These are phyloP conservation scores for Solanum piurae DNA, from an alignment of 257 asterid species.

Conservation along the genomic window DNA sequence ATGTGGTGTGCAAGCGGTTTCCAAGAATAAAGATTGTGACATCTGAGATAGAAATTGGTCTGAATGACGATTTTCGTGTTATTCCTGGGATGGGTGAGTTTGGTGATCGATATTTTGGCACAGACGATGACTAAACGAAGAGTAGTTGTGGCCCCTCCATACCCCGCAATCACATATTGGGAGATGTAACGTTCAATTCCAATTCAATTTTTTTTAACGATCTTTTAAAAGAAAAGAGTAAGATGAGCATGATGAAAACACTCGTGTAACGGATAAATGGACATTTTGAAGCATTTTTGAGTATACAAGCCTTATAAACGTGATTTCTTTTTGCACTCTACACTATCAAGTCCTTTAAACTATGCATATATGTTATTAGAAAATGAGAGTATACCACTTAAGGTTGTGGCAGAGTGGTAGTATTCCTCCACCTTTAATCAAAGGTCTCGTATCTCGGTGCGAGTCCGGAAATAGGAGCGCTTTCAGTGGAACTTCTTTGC, in stretches of 20 bases:
- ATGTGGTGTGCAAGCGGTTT: constrained; percentile 80
- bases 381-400: background rate
- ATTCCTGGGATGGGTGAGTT: constrained; percentile 99
- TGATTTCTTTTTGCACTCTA: background rate
- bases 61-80: constrained; percentile 78
- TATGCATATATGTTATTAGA: background rate
- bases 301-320: background rate
- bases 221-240: background rate
- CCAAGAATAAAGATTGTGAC: constrained; percentile 95
- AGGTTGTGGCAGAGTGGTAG: background rate
- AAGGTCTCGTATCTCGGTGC: background rate
- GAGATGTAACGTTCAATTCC: background rate
- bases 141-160: background rate
- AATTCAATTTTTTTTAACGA: background rate
- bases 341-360: background rate
- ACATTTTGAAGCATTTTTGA: constrained; percentile 2
- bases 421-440: background rate
- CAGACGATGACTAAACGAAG: constrained; percentile 61
- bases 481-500: background rate
- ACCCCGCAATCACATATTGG: background rate
- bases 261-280: background rate
- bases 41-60: constrained; percentile 89
- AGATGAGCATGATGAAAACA: background rate
- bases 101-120: constrained; percentile 92
- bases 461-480: background rate